phyloP scores from a whole-genome alignment of 192 early-diverging fungal species.

The Bifiguratus adelaidae region DNA sequence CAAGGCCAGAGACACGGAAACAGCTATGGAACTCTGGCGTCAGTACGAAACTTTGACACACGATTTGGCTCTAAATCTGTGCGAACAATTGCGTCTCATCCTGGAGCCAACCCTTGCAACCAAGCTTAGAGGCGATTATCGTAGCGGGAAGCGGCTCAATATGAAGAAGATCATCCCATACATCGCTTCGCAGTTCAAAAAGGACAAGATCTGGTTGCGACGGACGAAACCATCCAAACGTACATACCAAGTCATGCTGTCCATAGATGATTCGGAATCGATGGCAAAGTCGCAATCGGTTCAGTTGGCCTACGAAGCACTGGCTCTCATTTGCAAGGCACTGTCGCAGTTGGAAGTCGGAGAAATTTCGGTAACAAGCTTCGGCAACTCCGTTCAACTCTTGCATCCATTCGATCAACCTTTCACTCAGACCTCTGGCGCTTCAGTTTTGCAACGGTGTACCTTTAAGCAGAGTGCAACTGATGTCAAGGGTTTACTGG shows the following conservation, averaged over 20 bases:
- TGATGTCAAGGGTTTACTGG: conserved; percentile 78
- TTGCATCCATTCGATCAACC: conserved; percentile 93
- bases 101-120: conserved; percentile 95
- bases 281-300: conserved; percentile 87
- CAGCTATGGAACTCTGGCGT: conserved; percentile 75
- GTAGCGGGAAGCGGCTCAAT: conserved; percentile 96
- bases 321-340: conserved; percentile 87
- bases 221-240: conserved; percentile 94
- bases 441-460: conserved; percentile 79
- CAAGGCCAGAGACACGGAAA: conserved; percentile 44
- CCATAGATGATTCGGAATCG: conserved; percentile 95
- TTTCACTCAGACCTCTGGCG: conserved; percentile 85
- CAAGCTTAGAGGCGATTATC: conserved; percentile 94
- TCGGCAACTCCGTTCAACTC: conserved; percentile 79
- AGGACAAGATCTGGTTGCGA: conserved; percentile 99
- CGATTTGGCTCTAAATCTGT: conserved; percentile 81
- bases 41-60: conserved; percentile 82
- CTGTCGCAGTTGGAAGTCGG: conserved; percentile 92
- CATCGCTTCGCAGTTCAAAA: conserved; percentile 97
- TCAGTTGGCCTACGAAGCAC: conserved; percentile 89
- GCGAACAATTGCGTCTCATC: conserved; percentile 93
- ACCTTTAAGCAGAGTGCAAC: conserved; percentile 89
- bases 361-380: conserved; percentile 80
- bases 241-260: conserved; percentile 96
- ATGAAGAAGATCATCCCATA: conserved; percentile 99